These are phyloP conservation scores for Pseudoperonospora humuli DNA, from an alignment of 352 stramenopile genomes.

Conservation along the genomic window DNA sequence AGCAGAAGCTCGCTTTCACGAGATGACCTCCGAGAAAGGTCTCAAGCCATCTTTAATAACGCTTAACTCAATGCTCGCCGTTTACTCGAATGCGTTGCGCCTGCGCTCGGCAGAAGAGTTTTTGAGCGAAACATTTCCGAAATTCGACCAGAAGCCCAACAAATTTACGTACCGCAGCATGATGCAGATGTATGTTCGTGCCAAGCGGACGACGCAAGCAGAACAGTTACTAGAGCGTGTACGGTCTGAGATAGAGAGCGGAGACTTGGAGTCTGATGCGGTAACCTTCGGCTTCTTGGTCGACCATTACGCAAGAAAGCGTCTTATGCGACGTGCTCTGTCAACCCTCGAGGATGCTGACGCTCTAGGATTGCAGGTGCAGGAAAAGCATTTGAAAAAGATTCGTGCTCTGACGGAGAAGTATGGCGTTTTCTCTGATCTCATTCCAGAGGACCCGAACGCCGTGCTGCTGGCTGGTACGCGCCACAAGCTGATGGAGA, in stretches of 20 bases:
- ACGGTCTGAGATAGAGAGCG: conserved; percentile 32
- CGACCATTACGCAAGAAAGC: conserved; percentile 66
- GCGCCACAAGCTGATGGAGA: conserved; percentile 64
- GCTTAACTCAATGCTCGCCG: conserved; percentile 69
- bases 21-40: conserved; percentile 46
- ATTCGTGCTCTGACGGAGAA: conserved; percentile 53
- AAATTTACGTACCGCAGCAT: conserved; percentile 63
- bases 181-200: conserved; percentile 78
- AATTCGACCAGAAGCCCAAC: conserved; percentile 39
- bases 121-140: conserved; percentile 34
- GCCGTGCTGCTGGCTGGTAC: conserved; percentile 53
- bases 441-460: conserved; percentile 71
- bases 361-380: conserved; percentile 33
- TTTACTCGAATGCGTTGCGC: conserved; percentile 72
- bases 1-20: conserved; percentile 48
- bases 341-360: conserved; percentile 58
- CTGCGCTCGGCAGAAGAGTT: conserved; percentile 48
- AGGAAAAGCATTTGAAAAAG: conserved; percentile 68
- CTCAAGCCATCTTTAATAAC: conserved; percentile 39
- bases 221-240: conserved; percentile 43
- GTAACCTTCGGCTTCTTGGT: conserved; percentile 62
- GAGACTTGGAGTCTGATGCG: conserved; percentile 45
- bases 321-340: conserved; percentile 53
- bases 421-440: conserved; percentile 66
- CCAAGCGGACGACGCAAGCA: conserved; percentile 49